Base-by-base conservation (phyloP, 768 basidiomycete species). In the Thelephora aurantiotincta region DNA sequence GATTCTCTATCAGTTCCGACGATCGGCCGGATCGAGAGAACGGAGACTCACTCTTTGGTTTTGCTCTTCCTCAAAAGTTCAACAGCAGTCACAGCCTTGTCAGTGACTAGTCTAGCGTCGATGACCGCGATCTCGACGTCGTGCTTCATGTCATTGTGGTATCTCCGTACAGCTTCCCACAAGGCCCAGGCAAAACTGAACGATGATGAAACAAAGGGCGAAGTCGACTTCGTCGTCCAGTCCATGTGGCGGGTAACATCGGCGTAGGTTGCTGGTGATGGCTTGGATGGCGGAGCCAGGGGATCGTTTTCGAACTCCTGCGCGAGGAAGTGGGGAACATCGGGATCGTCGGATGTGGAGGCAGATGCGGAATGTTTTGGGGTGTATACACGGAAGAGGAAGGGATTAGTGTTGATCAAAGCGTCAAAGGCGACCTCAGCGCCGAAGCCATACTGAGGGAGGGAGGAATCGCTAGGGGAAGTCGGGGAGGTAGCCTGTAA, bases 161-260 rank as follows among this genome's bases (percentile, higher is more conserved):
- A 84, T n/a, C 85, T 75, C 48, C 81, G 68, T 18, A 81, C 70
- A 3, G 83, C 85, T 58, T 88, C 85, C 82, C 82, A 88, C 34
- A 87, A 69, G 6, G 82, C 77, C 85, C 85, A 88, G 34, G 72
- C 74, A 53, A 87, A 82, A 65, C 80, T 86, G 60, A 87, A 86
- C 5, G 84, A 85, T 2, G 82, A 73, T 2, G 84, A 82, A 38
- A 87, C 72, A 51, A 75, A 87, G 4, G 76, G 69, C 0, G 85
- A 88, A 16, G 74, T 68, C 4, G 75, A 66, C 50, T 78, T 72
- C n/a, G 78, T 82, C 18, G 80, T 80, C 80, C 82, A 84, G 49
- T 85, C 78, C 75, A 88, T 75, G 56, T 87, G 79, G 51, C 65
- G 69, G 45, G 69, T 73, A 43, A 80, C 78, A 56, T 85, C 84